Evolutionary conservation across 441 rosid genomes (phyloP), one percentile per base, ranked within the genome.

Genomic region (Capsella rubella): DNA sequence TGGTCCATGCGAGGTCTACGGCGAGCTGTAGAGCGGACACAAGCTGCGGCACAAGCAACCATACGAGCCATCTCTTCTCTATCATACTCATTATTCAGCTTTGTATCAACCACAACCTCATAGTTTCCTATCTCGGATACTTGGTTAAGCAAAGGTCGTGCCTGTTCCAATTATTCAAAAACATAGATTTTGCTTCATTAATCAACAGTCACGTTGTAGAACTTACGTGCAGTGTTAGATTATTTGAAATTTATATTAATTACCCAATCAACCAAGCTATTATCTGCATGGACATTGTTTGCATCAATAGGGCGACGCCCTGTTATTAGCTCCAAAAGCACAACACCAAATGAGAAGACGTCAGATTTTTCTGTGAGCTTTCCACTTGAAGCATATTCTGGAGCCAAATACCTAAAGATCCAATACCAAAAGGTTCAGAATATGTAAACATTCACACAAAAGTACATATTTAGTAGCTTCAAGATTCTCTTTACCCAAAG

Each of bases 221-320:
- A 13, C 4, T 18, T 7, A 47, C 49, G 13, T n/a, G 5, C 51
- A 60, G 11, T 21, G 34, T 25, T 42, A 0, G 21, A 9, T 4
- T 50, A 53, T 52, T 63, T 34, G 31, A 4, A 60, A 5, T 65
- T 27, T 27, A 21, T 46, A 55, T 14, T 49, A 78, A 81, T 81
- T 71, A 90, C 98, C 97, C 98, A 94, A 73, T 91, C 96, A 27
- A 91, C 96, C 71, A 94, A 84, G 75, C 93, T 90, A 59, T 87
- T 92, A 18, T 94, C 93, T 84, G 81, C 81, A 78, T 10, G 73
- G 65, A 88, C 35, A 58, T 78, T 74, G 31, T 84, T 43, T 35
- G 86, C 29, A 75, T 89, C 96, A 66, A 94, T 85, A 6, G 98
- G 97, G 3, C 79, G 80, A 25, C 86, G 92, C 0, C 98, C 97